phyloP scores from a whole-genome alignment of 2,329 filamentous ascomycete genomes.

The Talaromyces sp. region DNA sequence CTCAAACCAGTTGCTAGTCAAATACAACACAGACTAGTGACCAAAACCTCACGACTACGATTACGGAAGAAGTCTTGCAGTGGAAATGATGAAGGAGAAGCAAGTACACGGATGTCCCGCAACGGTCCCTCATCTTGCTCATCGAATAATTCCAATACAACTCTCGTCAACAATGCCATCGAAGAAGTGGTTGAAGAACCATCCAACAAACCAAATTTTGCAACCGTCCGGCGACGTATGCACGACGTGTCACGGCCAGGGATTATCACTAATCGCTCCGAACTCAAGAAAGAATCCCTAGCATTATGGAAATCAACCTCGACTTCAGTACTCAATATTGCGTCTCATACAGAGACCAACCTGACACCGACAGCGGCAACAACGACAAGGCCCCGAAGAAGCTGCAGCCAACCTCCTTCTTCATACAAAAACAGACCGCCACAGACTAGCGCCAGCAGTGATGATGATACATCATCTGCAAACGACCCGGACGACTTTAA shows the following conservation, averaged over 20 bases:
- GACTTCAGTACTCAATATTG: background rate
- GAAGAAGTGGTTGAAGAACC: background rate
- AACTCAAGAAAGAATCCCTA: conserved; percentile 1
- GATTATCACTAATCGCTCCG: conserved; percentile 1
- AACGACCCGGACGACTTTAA: background rate
- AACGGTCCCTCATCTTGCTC: background rate
- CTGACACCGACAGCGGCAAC: background rate
- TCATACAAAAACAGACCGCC: background rate
- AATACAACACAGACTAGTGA: conserved; percentile 27
- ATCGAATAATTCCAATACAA: background rate
- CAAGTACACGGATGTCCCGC: background rate
- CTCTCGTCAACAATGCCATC: background rate
- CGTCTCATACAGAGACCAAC: background rate
- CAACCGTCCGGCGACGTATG: conserved; percentile 8
- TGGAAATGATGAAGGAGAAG: background rate
- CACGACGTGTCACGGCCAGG: conserved; percentile 5
- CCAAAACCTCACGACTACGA: conserved; percentile 4
- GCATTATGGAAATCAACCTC: conserved; percentile 1
- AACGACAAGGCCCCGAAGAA: background rate
- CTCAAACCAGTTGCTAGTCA: conserved; percentile 33
- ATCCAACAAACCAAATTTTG: background rate
- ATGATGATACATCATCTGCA: conserved; percentile 4
- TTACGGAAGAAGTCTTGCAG: background rate
- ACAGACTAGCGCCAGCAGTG: background rate
- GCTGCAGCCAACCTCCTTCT: background rate